Evolutionary conservation across 2,329 filamentous ascomycete species (phyloP), one percentile per base, ranked within the genome.

Genomic region (Blumeria hordei): DNA sequence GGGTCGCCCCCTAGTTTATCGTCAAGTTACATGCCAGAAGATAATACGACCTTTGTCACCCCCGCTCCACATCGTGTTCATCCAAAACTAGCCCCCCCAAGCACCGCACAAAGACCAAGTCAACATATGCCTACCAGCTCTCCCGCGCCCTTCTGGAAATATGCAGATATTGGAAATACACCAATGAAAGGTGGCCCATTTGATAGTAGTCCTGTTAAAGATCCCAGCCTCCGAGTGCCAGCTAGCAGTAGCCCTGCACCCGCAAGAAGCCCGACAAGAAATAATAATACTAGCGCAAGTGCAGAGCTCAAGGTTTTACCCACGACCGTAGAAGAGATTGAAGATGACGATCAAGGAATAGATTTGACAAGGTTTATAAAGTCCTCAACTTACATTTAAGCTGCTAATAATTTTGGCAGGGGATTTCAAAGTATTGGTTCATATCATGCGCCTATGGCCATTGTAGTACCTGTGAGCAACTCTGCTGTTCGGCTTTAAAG

Each of bases 131-230:
- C 85, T 36, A 88, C 86, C 49, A 87, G 82, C 61, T 88, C 83
- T 35, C 86, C 86, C 0, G 86, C 86, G 0, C 85, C 85, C 0
- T 92, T 93, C 67, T 93, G 86, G 86, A 88, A 85, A 66, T 92
- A 85, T 67, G 80, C 83, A 43, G 83, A 88, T 60, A 76, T 86
- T 57, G 76, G 77, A 32, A 85, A 80, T 66, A 88, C 84, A 1
- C 85, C 85, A 1, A 70, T 84, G 54, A 64, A 59, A 56, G 61
- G 59, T 71, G 72, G 60, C 68, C 71, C 12, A 61, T 78, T 76
- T 56, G 78, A 82, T 57, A 64, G 74, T 43, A 81, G 78, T 61
- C 79, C 79, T 1, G 73, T 72, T 7, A 80, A 80, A 63, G 61
- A 59, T 32, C 57, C 54, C 33, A 54, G 53, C 35, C 63, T 66